A percentile compares a stretch with the other conserved stretches of the same genome.
phyloP scores from a whole-genome alignment of 2,329 filamentous ascomycete species.

The Pestalotiopsis sp. region DNA sequence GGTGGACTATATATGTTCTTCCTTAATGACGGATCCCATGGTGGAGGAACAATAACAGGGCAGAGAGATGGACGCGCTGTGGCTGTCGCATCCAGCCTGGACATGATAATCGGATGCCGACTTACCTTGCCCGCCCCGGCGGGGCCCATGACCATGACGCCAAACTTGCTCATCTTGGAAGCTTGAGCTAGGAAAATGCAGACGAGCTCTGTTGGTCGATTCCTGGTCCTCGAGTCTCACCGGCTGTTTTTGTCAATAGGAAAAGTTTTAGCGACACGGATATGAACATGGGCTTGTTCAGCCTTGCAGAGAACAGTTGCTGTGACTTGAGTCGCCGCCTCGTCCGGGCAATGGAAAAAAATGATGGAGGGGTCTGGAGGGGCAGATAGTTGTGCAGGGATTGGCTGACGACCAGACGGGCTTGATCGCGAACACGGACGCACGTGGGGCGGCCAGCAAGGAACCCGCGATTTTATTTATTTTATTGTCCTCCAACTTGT shows the following conservation, averaged over 20 bases:
- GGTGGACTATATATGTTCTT: constrained; percentile 63
- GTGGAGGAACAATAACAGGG: constrained; percentile 10
- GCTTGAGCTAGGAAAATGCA: not conserved
- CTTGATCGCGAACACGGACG: not conserved
- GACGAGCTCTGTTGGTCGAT: no score
- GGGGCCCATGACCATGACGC: constrained; percentile 92
- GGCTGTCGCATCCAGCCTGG: not conserved
- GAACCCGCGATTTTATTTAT: not conserved
- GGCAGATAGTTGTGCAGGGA: not conserved
- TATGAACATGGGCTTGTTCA: not conserved
- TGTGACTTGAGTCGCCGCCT: not conserved
- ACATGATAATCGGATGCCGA: constrained; percentile 16
- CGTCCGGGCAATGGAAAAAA: not conserved
- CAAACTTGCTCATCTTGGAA: constrained; percentile 81
- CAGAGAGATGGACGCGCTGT: not conserved
- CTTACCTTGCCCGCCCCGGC: constrained; percentile 88
- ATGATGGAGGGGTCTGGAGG: constrained; percentile 6
- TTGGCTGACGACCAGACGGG: not conserved
- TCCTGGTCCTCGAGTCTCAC: not conserved
- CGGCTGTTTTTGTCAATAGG: not conserved
- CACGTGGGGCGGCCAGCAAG: not conserved
- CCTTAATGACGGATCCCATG: constrained; percentile 6
- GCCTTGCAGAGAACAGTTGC: not conserved
- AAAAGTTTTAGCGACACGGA: not conserved
- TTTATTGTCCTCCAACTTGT: not conserved